phyloP scores from a whole-genome alignment of 2,329 filamentous ascomycete species.

The Sclerotinia glacialis region DNA sequence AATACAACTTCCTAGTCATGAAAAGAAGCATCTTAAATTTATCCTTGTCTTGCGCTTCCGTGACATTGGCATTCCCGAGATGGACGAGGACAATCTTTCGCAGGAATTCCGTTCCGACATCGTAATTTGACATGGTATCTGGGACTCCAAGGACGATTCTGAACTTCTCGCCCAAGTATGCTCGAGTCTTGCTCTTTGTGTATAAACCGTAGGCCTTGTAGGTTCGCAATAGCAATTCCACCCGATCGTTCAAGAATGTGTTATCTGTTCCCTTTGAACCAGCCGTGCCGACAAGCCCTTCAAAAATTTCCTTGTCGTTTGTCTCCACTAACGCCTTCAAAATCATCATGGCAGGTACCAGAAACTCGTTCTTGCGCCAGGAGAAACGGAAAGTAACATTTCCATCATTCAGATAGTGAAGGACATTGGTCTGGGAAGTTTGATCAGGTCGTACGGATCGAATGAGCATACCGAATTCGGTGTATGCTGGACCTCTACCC shows the following conservation, averaged over 20 bases:
- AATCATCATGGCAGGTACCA: conserved; percentile 96
- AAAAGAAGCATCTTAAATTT: conserved; percentile 94
- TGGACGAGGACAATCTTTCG: conserved; percentile 88
- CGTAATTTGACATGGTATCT: conserved; percentile 80
- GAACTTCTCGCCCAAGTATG: conserved; percentile 90
- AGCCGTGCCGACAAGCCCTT: conserved; percentile 78
- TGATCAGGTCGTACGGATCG: conserved; percentile 94
- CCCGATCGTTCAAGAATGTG: conserved; percentile 91
- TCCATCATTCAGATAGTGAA: conserved; percentile 93
- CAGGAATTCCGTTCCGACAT: conserved; percentile 87
- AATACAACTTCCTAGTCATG: conserved; percentile 95
- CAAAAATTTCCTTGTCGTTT: conserved; percentile 93
- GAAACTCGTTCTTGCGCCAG: conserved; percentile 94
- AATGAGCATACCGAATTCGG: conserved; percentile 84
- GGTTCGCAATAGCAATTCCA: conserved; percentile 85
- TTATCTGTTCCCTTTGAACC: conserved; percentile 76
- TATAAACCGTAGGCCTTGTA: conserved; percentile 90
- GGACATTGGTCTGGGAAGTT: conserved; percentile 93
- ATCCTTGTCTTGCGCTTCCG: conserved; percentile 78
- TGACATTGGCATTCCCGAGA: conserved; percentile 80
- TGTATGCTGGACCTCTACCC: conserved; percentile 83
- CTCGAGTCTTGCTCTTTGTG: conserved; percentile 74
- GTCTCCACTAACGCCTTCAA: conserved; percentile 93
- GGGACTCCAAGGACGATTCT: conserved; percentile 80
- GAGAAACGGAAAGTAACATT: conserved; percentile 97